Conservation (phyloP, 2,329 filamentous ascomycete species). For the Colletotrichum liaoningense region DNA sequence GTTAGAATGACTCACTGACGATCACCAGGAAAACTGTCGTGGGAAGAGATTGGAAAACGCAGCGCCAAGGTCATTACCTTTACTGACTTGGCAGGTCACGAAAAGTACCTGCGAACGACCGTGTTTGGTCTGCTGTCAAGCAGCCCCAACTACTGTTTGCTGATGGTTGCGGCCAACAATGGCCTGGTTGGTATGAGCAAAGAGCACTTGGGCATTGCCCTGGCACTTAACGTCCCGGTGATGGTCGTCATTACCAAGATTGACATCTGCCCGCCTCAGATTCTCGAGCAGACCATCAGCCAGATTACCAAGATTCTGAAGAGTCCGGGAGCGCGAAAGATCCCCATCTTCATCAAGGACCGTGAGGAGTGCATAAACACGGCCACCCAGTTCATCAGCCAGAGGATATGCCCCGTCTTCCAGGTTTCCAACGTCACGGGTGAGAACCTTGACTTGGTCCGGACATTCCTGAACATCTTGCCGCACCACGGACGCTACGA, state of each 20-base stretch:
- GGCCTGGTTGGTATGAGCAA: slow-evolving; percentile 98
- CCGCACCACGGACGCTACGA: slow-evolving; percentile 96
- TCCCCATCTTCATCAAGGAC: slow-evolving; percentile 94
- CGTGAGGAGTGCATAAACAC: slow-evolving; percentile 94
- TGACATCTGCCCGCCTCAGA: slow-evolving; percentile 96
- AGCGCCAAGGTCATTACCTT: slow-evolving; percentile 98
- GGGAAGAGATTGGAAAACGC: slow-evolving; percentile 97
- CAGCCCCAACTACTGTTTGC: slow-evolving; percentile 95
- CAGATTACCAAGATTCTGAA: slow-evolving; percentile 95
- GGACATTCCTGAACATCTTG: slow-evolving; percentile 93
- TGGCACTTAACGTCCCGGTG: slow-evolving; percentile 95
- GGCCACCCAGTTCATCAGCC: slow-evolving; percentile 93
- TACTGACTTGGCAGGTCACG: slow-evolving; percentile 94
- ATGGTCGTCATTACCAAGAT: slow-evolving; percentile 99
- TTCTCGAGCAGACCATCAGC: slow-evolving; percentile 90
- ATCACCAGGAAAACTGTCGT: slow-evolving; percentile 74
- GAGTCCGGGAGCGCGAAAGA: slow-evolving; percentile 92
- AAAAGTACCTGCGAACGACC: slow-evolving; percentile 93
- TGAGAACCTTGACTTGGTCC: slow-evolving; percentile 88
- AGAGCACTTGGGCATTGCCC: slow-evolving; percentile 94
- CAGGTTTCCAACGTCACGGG: slow-evolving; percentile 98
- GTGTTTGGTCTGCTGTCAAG: slow-evolving; percentile 95
- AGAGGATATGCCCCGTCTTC: slow-evolving; percentile 96
- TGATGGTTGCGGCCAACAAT: slow-evolving; percentile 99
- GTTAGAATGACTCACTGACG: slow-evolving; percentile 21